Evolutionary conservation across 208 protist species (phyloP).

Genomic region (Leishmania turanica): DNA sequence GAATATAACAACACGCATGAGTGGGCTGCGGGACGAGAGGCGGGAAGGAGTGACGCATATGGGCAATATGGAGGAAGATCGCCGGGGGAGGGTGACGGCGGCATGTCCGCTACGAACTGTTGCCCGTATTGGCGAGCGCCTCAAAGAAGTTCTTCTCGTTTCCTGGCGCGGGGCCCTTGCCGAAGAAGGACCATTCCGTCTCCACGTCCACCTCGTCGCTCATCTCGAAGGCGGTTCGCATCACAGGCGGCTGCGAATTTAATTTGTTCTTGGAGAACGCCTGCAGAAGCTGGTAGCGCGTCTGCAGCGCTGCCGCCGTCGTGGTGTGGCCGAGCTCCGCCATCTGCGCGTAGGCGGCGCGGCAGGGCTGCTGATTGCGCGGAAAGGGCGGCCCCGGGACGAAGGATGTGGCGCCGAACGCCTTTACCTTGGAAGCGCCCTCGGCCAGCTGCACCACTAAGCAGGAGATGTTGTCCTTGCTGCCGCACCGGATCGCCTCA

Average conservation of each 20-base stretch:
- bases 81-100: background rate
- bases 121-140: conserved; percentile 51
- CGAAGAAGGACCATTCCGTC: conserved; percentile 82
- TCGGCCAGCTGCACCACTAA: conserved; percentile 77
- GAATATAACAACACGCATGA: background rate
- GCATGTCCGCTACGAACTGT: conserved; percentile 10
- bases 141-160: conserved; percentile 84
- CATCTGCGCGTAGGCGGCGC: conserved; percentile 73
- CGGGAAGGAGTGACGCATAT: background rate
- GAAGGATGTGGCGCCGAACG: conserved; percentile 60
- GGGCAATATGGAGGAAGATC: background rate
- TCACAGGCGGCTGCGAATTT: conserved; percentile 49
- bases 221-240: conserved; percentile 89
- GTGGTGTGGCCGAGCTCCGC: conserved; percentile 58
- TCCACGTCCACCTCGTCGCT: conserved; percentile 88
- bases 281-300: conserved; percentile 75
- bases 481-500: conserved; percentile 88
- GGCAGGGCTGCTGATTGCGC: conserved; percentile 72
- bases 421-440: conserved; percentile 54
- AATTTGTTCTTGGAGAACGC: conserved; percentile 68
- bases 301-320: conserved; percentile 56
- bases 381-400: conserved; percentile 80
- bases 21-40: background rate
- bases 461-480: conserved; percentile 93
- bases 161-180: conserved; percentile 76